Evolutionary conservation across 768 basidiomycete species (phyloP).

Genomic region (Pleurotus ostreatus): DNA sequence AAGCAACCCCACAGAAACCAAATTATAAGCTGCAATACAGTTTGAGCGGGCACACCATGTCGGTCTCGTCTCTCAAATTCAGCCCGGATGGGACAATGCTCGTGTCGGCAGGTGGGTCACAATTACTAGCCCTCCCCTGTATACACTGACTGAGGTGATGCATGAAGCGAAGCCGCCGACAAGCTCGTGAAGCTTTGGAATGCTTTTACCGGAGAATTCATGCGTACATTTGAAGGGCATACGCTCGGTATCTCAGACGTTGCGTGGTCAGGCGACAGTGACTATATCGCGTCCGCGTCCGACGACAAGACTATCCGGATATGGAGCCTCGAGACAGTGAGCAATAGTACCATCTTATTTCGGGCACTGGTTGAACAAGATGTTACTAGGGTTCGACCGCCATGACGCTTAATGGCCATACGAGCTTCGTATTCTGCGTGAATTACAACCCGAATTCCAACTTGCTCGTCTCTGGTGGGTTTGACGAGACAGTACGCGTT

Average conservation of each 20-base stretch:
- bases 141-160: slow-evolving; percentile 17
- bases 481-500: slow-evolving; percentile 93
- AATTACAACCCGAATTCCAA: slow-evolving; percentile 90
- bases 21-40: slow-evolving; percentile 57
- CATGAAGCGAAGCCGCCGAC: slow-evolving; percentile 70
- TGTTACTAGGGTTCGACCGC: slow-evolving; percentile 47
- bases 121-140: slow-evolving; percentile 2
- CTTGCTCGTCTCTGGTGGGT: slow-evolving; percentile 88
- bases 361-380: slow-evolving; percentile 10
- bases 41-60: slow-evolving; percentile 77
- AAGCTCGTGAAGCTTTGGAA: slow-evolving; percentile 83
- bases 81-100: slow-evolving; percentile 79
- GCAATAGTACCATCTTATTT: slow-evolving; percentile 4
- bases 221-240: slow-evolving; percentile 72
- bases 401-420: slow-evolving; percentile 78
- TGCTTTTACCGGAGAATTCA: slow-evolving; percentile 63
- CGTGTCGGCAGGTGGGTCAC: slow-evolving; percentile 75
- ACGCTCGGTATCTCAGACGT: slow-evolving; percentile 85
- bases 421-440: slow-evolving; percentile 91
- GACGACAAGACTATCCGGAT: slow-evolving; percentile 89
- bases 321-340: slow-evolving; percentile 73
- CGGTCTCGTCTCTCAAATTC: slow-evolving; percentile 85
- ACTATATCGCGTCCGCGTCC: slow-evolving; percentile 85
- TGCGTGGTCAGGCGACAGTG: slow-evolving; percentile 82
- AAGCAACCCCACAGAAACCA: slow-evolving; percentile 21